These are phyloP conservation scores for Cercophora sp. DNA, from an alignment of 495 filamentous ascomycete genomes.

Conservation along the genomic window DNA sequence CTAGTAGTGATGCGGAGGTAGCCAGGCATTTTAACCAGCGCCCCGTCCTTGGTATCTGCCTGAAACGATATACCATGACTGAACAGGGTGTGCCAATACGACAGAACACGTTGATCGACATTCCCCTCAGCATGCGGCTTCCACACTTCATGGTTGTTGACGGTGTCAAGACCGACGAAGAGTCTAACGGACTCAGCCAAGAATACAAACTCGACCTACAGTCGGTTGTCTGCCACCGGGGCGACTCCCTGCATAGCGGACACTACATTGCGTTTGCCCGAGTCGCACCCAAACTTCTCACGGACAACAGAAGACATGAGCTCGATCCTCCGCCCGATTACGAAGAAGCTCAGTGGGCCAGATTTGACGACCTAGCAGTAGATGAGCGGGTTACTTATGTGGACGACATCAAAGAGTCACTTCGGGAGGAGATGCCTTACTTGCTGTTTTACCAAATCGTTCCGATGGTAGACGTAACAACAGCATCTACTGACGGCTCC, in stretches of 20 bases:
- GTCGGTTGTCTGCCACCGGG: constrained; percentile 86
- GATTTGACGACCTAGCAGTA: constrained; percentile 77
- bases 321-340: constrained; percentile 48
- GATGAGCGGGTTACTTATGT: constrained; percentile 62
- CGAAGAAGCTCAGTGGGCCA: constrained; percentile 73
- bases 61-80: constrained; percentile 83
- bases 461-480: constrained; percentile 69
- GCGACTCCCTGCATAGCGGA: constrained; percentile 81
- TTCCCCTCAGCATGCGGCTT: constrained; percentile 80
- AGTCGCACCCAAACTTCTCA: constrained; percentile 54
- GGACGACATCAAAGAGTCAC: constrained; percentile 66
- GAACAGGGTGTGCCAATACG: constrained; percentile 63
- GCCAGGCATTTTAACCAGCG: constrained; percentile 50
- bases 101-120: constrained; percentile 79
- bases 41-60: constrained; percentile 83
- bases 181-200: constrained; percentile 52
- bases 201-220: constrained; percentile 85
- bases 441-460: constrained; percentile 92
- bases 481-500: constrained; percentile 51
- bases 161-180: constrained; percentile 49
- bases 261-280: constrained; percentile 86
- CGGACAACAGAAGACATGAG: constrained; percentile 50
- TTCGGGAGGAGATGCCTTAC: constrained; percentile 87
- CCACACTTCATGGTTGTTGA: constrained; percentile 90
- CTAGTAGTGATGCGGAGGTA: constrained; percentile 45